Evolutionary conservation across 208 protist genomes (phyloP).

Genomic region (Trypanosomatidae sp.): DNA sequence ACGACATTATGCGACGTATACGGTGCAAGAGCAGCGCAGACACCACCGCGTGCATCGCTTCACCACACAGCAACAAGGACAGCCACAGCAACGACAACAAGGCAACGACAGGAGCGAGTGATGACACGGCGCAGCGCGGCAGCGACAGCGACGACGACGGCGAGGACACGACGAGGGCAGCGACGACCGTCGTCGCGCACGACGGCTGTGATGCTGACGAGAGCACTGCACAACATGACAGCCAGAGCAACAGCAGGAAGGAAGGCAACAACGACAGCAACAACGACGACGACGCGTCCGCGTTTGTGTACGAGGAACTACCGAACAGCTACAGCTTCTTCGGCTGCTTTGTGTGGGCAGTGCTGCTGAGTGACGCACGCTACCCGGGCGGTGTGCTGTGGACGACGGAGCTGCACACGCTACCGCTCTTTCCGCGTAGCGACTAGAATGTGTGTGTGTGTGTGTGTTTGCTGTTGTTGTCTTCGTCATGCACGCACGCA

Average conservation of each 20-base stretch:
- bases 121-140: too few relatives aligned
- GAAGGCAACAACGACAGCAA: not conserved
- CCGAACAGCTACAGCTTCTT: slow-evolving; percentile 77
- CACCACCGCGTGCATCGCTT: too few relatives aligned
- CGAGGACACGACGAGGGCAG: too few relatives aligned
- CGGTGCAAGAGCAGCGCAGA: too few relatives aligned
- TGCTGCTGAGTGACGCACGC: slow-evolving; percentile 29
- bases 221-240: not conserved
- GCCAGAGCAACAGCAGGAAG: not conserved
- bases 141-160: too few relatives aligned
- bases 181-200: too few relatives aligned
- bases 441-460: not conserved
- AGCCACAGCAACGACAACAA: too few relatives aligned
- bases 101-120: too few relatives aligned
- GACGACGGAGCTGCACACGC: slow-evolving; percentile 13
- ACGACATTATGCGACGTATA: too few relatives aligned
- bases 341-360: slow-evolving; percentile 69
- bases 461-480: not conserved
- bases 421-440: slow-evolving; percentile 31
- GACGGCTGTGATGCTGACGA: not conserved
- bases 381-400: slow-evolving; percentile 51
- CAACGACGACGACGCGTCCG: not conserved
- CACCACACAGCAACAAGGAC: too few relatives aligned
- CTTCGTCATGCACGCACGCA: not conserved
- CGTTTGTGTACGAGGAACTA: slow-evolving; percentile 73